phyloP scores from a whole-genome alignment of 1,284 basidiomycete genomes.

The Thelephora terrestris region DNA sequence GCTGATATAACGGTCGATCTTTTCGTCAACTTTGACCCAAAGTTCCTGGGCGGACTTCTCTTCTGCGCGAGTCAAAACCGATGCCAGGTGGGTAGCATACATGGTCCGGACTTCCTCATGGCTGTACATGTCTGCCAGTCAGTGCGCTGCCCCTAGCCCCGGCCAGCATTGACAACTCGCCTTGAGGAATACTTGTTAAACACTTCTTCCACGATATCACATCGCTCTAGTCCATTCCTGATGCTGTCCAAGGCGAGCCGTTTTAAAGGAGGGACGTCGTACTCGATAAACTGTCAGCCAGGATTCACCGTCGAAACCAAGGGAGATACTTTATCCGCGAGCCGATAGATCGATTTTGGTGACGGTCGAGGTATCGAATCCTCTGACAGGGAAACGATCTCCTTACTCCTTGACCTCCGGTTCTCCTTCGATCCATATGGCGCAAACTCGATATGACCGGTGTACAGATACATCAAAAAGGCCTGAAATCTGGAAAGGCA shows the following conservation, averaged over 20 bases:
- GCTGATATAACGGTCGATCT: background rate
- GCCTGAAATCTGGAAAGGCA: slow-evolving; percentile 2
- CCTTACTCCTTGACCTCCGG: background rate
- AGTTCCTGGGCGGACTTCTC: background rate
- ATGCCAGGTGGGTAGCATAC: background rate
- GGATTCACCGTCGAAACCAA: too few relatives aligned
- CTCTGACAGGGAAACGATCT: background rate
- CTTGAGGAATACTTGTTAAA: slow-evolving; percentile 5
- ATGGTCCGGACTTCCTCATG: background rate
- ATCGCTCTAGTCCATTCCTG: slow-evolving; percentile 6
- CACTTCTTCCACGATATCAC: slow-evolving; percentile 13
- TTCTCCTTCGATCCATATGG: slow-evolving; percentile 1
- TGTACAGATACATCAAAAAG: slow-evolving; percentile 11
- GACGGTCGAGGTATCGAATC: background rate
- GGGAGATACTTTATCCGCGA: too few relatives aligned
- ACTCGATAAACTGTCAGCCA: slow-evolving; percentile 9
- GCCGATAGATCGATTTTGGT: background rate
- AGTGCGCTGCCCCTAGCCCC: too few relatives aligned
- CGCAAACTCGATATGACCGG: slow-evolving; percentile 11
- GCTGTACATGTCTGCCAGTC: background rate
- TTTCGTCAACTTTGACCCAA: background rate
- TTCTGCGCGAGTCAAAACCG: background rate
- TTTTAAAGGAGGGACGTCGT: slow-evolving; percentile 11
- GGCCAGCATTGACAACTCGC: background rate
- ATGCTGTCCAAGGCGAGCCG: slow-evolving; percentile 7